These are phyloP conservation scores for Verticillium isaacii DNA, from an alignment of 2,329 filamentous ascomycete species.

Conservation along the genomic window DNA sequence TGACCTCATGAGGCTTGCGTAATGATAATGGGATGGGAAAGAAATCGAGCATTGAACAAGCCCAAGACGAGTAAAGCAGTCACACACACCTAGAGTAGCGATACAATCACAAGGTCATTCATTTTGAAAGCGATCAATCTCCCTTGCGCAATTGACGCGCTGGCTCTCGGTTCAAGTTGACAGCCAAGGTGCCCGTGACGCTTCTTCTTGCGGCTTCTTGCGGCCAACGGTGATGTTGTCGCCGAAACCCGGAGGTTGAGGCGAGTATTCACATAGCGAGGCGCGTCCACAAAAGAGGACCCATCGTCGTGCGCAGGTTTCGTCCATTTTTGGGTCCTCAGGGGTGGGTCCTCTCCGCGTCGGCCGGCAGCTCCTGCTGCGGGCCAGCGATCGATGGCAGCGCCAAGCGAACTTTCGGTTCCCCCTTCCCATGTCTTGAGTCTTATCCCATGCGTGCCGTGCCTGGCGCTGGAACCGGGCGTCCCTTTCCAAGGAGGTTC, in stretches of 20 bases:
- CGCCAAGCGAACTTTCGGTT: background rate
- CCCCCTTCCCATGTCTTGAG: background rate
- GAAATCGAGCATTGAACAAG: background rate
- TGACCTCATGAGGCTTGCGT: background rate
- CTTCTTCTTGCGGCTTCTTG: background rate
- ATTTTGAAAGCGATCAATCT: background rate
- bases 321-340: background rate
- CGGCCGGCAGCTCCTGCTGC: background rate
- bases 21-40: background rate
- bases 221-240: background rate
- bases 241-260: background rate
- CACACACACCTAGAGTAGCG: background rate
- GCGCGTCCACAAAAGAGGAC: background rate
- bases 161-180: background rate
- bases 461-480: background rate
- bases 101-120: background rate
- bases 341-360: background rate
- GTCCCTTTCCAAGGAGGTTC: background rate
- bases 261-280: background rate
- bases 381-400: background rate
- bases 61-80: background rate
- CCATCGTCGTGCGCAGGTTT: background rate
- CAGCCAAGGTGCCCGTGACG: background rate
- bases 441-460: background rate
- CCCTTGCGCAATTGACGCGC: background rate